These are phyloP conservation scores for Cinchona pubescens DNA, from an alignment of 257 asterid genomes.

Conservation along the genomic window DNA sequence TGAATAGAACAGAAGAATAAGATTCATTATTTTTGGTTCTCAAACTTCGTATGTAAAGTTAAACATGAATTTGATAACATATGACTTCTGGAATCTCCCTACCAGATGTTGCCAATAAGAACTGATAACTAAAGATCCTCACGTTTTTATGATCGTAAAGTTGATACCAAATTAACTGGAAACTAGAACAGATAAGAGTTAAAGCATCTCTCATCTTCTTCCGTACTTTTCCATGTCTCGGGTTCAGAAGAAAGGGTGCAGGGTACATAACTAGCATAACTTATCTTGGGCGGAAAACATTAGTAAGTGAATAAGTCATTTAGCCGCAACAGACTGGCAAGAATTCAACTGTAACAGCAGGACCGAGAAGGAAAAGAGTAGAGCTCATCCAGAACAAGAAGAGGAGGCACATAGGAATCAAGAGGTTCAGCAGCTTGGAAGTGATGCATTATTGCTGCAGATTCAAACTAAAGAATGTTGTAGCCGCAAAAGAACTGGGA, in stretches of 20 bases:
- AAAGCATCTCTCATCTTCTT: neutral
- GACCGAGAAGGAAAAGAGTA: no score
- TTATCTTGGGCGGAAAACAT: neutral
- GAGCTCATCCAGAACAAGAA: no score
- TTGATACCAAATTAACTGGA: neutral
- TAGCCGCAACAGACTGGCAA: no score
- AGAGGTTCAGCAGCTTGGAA: no score
- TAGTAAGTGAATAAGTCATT: neutral
- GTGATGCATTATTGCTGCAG: no score
- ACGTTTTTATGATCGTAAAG: neutral
- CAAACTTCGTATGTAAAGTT: neutral
- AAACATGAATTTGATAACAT: neutral
- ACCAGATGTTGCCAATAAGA: neutral
- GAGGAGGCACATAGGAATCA: no score
- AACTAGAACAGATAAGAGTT: neutral
- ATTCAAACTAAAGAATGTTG: no score
- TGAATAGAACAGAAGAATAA: conserved; percentile 29
- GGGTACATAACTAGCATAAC: neutral
- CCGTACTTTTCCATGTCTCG: neutral
- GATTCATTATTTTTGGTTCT: neutral
- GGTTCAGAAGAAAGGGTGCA: neutral
- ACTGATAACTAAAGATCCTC: no score
- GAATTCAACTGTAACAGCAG: no score
- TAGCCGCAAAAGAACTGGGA: no score
- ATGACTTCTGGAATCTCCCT: no score